Evolutionary conservation across 2,329 filamentous ascomycete species (phyloP).

Genomic region (Aspergillus fumigatiaffinis): DNA sequence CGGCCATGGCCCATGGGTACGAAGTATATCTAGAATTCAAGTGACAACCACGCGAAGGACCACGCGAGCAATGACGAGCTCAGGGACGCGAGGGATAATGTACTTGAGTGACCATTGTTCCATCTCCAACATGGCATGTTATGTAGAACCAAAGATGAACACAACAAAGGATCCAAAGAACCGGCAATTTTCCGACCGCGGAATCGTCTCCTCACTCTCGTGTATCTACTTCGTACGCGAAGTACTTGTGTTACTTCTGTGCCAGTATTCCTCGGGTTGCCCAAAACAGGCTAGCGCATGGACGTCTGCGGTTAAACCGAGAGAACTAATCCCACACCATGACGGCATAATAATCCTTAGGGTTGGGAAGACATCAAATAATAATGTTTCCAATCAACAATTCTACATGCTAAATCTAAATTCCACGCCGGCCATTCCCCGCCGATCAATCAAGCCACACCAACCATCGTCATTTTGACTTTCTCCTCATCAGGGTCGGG

Average conservation of each 20-base stretch:
- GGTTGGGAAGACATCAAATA: not conserved
- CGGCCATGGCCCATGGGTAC: not conserved
- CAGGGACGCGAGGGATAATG: conserved; percentile 1
- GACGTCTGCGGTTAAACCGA: not conserved
- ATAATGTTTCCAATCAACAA: not conserved
- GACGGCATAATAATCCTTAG: conserved; percentile 7
- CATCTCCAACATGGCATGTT: not conserved
- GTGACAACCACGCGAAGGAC: conserved; percentile 11
- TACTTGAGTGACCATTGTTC: not conserved
- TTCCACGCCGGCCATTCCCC: not conserved
- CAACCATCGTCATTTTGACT: not conserved
- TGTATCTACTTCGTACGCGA: too few species aligned
- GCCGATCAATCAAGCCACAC: conserved; percentile 2
- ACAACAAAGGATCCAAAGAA: not conserved
- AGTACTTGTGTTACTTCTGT: not conserved
- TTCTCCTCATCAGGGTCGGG: not conserved
- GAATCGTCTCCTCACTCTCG: too few species aligned
- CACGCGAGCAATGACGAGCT: conserved; percentile 3
- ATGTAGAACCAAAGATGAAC: not conserved
- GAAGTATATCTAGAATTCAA: not conserved
- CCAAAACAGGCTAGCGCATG: conserved; percentile 14
- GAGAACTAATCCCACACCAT: not conserved
- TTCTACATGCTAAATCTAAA: not conserved
- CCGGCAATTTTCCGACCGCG: not conserved
- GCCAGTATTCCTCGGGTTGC: conserved; percentile 12